Evolutionary conservation across 148 eudicot species (phyloP).

Genomic region (Linanthus parryae): DNA sequence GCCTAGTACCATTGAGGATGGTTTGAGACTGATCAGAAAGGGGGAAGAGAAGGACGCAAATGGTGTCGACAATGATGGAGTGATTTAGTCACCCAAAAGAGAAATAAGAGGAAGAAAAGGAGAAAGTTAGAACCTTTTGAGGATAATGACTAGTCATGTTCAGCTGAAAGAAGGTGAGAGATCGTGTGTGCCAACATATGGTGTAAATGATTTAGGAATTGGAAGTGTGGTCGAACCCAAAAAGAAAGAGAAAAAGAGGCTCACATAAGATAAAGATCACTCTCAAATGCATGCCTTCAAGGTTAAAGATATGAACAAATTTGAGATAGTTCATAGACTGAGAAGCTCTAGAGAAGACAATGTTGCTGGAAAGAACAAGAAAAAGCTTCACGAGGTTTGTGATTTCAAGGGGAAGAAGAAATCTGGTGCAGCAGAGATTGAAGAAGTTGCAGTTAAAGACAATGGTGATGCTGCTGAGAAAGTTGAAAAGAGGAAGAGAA

Average conservation of each 20-base stretch:
- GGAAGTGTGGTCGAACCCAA: background rate
- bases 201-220: background rate
- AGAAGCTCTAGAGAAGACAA: background rate
- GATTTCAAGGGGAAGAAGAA: background rate
- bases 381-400: background rate
- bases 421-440: conserved; percentile 4
- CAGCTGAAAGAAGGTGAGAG: background rate
- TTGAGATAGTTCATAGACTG: background rate
- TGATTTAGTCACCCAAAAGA: background rate
- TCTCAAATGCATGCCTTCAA: background rate
- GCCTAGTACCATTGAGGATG: too few species aligned
- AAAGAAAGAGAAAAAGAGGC: background rate
- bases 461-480: background rate
- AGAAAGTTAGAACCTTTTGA: background rate
- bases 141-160: background rate
- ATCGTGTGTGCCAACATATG: background rate
- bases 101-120: conserved; percentile 1
- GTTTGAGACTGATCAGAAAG: background rate
- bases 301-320: background rate
- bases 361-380: background rate
- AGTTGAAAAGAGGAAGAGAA: conserved; percentile 2
- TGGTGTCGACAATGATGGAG: background rate
- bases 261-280: background rate
- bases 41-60: too few species aligned
- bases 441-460: too few species aligned